A percentile compares a stretch with the other conserved stretches of the same genome.
Evolutionary conservation across 345 rosid genomes (phyloP).

Genomic region (Pistacia integerrima): DNA sequence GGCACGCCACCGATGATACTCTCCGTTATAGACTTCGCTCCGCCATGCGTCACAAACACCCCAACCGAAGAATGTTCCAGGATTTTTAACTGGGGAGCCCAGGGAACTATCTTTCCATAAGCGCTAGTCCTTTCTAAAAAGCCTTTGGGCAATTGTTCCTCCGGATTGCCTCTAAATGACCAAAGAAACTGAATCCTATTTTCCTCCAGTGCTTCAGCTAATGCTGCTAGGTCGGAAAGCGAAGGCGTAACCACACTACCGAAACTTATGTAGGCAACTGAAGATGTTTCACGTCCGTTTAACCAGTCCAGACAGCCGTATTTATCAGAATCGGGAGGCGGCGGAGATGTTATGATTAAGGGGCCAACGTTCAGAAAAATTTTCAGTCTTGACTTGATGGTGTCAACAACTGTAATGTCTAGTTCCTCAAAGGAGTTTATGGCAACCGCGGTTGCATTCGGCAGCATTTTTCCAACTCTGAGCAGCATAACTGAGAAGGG

Average conservation of each 20-base stretch:
- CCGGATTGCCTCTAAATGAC: slow-evolving; percentile 44
- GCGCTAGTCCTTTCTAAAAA: slow-evolving; percentile 37
- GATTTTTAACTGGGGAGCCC: slow-evolving; percentile 62
- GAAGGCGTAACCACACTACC: slow-evolving; percentile 54
- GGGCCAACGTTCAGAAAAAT: slow-evolving; percentile 52
- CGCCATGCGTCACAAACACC: slow-evolving; percentile 60
- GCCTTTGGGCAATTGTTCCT: slow-evolving; percentile 32
- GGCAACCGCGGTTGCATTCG: slow-evolving; percentile 43
- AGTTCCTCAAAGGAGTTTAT: slow-evolving; percentile 45
- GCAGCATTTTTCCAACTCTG: slow-evolving; percentile 38
- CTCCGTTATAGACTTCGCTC: slow-evolving; percentile 63
- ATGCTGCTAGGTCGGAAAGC: slow-evolving; percentile 43
- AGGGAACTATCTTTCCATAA: slow-evolving; percentile 47
- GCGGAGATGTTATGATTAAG: slow-evolving; percentile 22
- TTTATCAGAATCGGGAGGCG: slow-evolving; percentile 16
- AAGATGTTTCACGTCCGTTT: slow-evolving; percentile 35
- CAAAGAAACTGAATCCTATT: slow-evolving; percentile 55
- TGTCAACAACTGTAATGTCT: slow-evolving; percentile 26
- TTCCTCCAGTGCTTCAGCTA: slow-evolving; percentile 50
- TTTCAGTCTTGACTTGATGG: slow-evolving; percentile 32
- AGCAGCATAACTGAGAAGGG: slow-evolving; percentile 31
- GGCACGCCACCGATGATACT: background rate
- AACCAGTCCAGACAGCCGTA: slow-evolving; percentile 60
- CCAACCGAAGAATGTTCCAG: slow-evolving; percentile 51
- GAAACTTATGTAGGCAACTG: slow-evolving; percentile 67